Evolutionary conservation across 2,329 filamentous ascomycete genomes (phyloP), one percentile per base, ranked within the genome.

Genomic region (Graphium sp.): DNA sequence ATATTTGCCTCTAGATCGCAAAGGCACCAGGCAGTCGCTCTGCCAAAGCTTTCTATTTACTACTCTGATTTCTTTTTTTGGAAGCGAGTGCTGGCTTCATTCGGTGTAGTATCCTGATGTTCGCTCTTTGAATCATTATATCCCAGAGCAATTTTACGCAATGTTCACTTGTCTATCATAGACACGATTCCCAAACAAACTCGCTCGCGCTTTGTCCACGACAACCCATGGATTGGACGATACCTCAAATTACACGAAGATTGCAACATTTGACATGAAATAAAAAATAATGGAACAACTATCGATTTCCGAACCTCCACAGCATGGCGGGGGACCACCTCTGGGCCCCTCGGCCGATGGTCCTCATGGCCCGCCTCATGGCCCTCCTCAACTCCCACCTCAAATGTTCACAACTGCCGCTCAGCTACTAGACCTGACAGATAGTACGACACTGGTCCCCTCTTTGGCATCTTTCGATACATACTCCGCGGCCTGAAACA

Each of bases 381-480:
- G 65, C 13, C 49, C 53, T 32, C 57, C 54, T 18, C 78, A 82
- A 53, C 60, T 87, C 22, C 81, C 81, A 10, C 85, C 85, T 34
- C 87, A 98, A 60, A 94, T 95, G 78, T 98, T 98, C 58, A 92
- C 89, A 12, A 98, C 89, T 18, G 89, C 89, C 18, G 85, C 89
- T 31, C 89, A 95, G 60, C 62, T 98, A 34, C 62, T 98, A 34
- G 89, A 98, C 50, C 66, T 98, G 45, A 95, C 89, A 43, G 89
- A 98, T 59, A 98, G 87, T 95, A 72, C 61, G 80, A 45, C 26
- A 29, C 31, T 43, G n/a, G n/a, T n/a, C n/a, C n/a, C n/a, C n/a
- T n/a, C n/a, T n/a, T n/a, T n/a, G n/a, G n/a, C n/a, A n/a, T n/a
- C n/a, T n/a, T n/a, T n/a, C n/a, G n/a, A n/a, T n/a, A n/a, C n/a